Conservation (phyloP, 306 rosid genomes). For the Trichosanthes truncata region DNA sequence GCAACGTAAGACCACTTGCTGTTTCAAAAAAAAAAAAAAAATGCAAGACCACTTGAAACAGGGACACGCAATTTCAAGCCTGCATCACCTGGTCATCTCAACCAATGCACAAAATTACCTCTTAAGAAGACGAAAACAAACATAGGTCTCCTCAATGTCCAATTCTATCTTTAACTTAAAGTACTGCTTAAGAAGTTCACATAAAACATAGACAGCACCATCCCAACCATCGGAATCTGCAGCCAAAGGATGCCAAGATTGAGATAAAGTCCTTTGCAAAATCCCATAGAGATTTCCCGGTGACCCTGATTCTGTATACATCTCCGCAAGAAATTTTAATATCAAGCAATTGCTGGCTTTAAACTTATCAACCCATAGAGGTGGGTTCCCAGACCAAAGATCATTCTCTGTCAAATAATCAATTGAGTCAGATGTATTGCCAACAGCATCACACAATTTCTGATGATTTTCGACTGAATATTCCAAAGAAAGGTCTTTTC, state of each 20-base stretch:
- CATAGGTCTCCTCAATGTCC: slow-evolving; percentile 84
- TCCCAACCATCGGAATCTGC: slow-evolving; percentile 28
- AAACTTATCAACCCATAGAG: slow-evolving; percentile 69
- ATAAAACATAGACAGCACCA: slow-evolving; percentile 39
- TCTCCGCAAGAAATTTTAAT: slow-evolving; percentile 46
- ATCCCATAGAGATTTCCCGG: slow-evolving; percentile 39
- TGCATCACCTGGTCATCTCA: background rate
- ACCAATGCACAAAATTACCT: slow-evolving; percentile 40
- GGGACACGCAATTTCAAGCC: slow-evolving; percentile 11
- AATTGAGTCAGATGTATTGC: slow-evolving; percentile 22
- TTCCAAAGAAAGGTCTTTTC: slow-evolving; percentile 22
- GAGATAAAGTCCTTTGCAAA: slow-evolving; percentile 34
- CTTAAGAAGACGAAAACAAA: slow-evolving; percentile 67
- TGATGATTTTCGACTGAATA: slow-evolving; percentile 18
- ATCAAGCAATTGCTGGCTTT: slow-evolving; percentile 44
- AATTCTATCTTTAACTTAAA: slow-evolving; percentile 47
- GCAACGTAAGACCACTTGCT: background rate
- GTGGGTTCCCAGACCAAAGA: slow-evolving; percentile 84
- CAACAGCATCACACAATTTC: slow-evolving; percentile 18
- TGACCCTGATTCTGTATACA: slow-evolving; percentile 41
- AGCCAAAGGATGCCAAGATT: slow-evolving; percentile 31
- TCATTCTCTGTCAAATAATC: slow-evolving; percentile 19
- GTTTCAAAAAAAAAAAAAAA: too few relatives aligned
- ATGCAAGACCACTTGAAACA: background rate
- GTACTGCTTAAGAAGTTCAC: slow-evolving; percentile 75